phyloP scores from a whole-genome alignment of 2,329 filamentous ascomycete genomes.

The Hawksworthiomyces lignivorus region DNA sequence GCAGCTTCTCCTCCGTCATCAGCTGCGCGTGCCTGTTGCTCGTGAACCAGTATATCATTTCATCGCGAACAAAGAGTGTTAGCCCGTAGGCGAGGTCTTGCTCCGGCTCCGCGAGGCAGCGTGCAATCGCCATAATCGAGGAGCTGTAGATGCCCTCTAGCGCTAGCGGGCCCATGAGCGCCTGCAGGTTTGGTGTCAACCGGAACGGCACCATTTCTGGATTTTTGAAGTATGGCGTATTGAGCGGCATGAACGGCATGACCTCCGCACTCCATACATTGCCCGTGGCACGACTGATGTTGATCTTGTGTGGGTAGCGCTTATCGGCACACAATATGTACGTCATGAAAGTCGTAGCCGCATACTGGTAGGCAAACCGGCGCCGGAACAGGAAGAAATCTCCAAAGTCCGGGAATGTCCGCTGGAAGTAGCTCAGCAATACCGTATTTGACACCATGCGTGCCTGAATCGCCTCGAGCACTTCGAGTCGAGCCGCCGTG shows the following conservation, averaged over 20 bases:
- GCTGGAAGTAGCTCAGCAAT: conserved; percentile 81
- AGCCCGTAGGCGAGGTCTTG: conserved; percentile 92
- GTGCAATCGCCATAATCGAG: conserved; percentile 90
- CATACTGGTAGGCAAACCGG: conserved; percentile 93
- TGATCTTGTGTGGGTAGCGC: conserved; percentile 91
- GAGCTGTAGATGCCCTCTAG: conserved; percentile 96
- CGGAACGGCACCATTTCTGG: conserved; percentile 95
- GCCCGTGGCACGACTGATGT: conserved; percentile 77
- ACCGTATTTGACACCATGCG: conserved; percentile 82
- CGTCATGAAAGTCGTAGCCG: conserved; percentile 94
- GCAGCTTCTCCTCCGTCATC: conserved; percentile 56
- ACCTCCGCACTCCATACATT: conserved; percentile 96
- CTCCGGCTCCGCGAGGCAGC: conserved; percentile 83
- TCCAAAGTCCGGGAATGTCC: conserved; percentile 76
- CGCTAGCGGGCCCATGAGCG: conserved; percentile 88
- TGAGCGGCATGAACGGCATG: conserved; percentile 78
- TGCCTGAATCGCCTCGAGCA: conserved; percentile 90
- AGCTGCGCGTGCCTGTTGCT: conserved; percentile 57
- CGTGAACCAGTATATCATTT: conserved; percentile 97
- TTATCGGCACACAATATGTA: conserved; percentile 97
- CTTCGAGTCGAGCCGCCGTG: conserved; percentile 71
- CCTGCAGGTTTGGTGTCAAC: conserved; percentile 91
- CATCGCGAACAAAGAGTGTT: conserved; percentile 89
- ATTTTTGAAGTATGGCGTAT: conserved; percentile 87
- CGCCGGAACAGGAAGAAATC: conserved; percentile 99